These are phyloP conservation scores for Hypericum androsaemum DNA, from an alignment of 345 rosid species.

Conservation along the genomic window DNA sequence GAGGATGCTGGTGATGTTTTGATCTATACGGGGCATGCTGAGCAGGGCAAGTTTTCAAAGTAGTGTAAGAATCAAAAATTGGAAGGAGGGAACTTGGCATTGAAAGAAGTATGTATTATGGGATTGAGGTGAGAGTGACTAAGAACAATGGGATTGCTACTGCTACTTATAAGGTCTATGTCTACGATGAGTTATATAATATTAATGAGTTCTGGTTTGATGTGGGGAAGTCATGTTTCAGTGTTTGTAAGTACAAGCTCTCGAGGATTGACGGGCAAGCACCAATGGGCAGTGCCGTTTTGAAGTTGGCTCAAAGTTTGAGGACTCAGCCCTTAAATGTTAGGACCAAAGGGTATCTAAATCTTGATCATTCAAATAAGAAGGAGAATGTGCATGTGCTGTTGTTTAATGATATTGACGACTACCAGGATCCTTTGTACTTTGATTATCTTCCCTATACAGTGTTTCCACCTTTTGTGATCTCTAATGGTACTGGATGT, in stretches of 20 bases:
- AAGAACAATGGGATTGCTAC: neutral
- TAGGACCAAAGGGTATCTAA: constrained; percentile 64
- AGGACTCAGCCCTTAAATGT: constrained; percentile 41
- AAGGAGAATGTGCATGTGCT: constrained; percentile 57
- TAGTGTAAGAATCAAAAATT: constrained; percentile 68
- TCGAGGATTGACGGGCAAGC: constrained; percentile 71
- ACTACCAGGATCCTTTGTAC: constrained; percentile 62
- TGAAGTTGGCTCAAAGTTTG: constrained; percentile 60
- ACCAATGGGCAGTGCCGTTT: constrained; percentile 64
- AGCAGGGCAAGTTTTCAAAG: constrained; percentile 55
- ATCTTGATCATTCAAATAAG: constrained; percentile 58
- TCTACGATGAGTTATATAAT: constrained; percentile 79
- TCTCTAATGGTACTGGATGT: constrained; percentile 46
- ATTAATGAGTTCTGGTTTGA: constrained; percentile 83
- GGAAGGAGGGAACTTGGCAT: constrained; percentile 80
- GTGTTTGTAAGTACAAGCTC: constrained; percentile 66
- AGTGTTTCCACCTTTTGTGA: constrained; percentile 48
- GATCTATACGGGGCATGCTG: constrained; percentile 79
- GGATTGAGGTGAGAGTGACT: constrained; percentile 26
- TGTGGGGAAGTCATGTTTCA: constrained; percentile 82
- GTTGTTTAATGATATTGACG: constrained; percentile 68
- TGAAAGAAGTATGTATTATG: constrained; percentile 74
- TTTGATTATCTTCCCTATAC: constrained; percentile 61
- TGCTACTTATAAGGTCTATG: constrained; percentile 17
- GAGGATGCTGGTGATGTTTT: constrained; percentile 68